Evolutionary conservation across 2,329 filamentous ascomycete genomes (phyloP), one percentile per base, ranked within the genome.

Genomic region (Hymenoscyphus infarciens): DNA sequence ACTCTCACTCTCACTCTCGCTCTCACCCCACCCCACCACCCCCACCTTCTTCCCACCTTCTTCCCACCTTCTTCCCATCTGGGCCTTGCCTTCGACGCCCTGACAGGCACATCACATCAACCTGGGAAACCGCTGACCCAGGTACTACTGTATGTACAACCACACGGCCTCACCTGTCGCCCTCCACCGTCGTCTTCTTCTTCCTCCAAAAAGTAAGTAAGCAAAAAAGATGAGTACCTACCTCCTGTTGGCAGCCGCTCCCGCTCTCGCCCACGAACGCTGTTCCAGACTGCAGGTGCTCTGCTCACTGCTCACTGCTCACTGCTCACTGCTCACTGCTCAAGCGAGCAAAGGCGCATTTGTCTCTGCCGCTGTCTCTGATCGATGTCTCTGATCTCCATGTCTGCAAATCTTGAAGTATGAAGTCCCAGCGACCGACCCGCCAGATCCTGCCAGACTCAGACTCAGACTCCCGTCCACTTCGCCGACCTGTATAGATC

Each of bases 41-140:
- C n/a, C n/a, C n/a, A n/a, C n/a, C n/a, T n/a, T n/a, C n/a, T n/a
- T n/a, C n/a, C n/a, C n/a, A n/a, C n/a, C n/a, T n/a, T n/a, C n/a
- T n/a, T n/a, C n/a, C n/a, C 31, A 35, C 25, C 22, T 42, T 49
- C 27, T 49, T 19, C 25, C 38, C 31, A 33, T 31, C 57, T n/a
- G 22, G 35, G 31, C 56, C 15, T 31, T 57, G 19, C 31, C 10
- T 25, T 56, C 54, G 15, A 56, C 22, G 49, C 42, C 42, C 38
- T 49, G 4, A 35, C 35, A 52, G 42, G 39, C 39, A 42, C 15
- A 42, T 42, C 39, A 6, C 15, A 7, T n/a, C 8, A 42, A 16
- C 39, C 25, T 13, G 15, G n/a, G 38, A 53, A 52, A 29, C 57
- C 57, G 57, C 57, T 59, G 57, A 38, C 42, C 57, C 52, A 49